phyloP scores from a whole-genome alignment of 495 filamentous ascomycete species.

The Rhypophila decipiens region DNA sequence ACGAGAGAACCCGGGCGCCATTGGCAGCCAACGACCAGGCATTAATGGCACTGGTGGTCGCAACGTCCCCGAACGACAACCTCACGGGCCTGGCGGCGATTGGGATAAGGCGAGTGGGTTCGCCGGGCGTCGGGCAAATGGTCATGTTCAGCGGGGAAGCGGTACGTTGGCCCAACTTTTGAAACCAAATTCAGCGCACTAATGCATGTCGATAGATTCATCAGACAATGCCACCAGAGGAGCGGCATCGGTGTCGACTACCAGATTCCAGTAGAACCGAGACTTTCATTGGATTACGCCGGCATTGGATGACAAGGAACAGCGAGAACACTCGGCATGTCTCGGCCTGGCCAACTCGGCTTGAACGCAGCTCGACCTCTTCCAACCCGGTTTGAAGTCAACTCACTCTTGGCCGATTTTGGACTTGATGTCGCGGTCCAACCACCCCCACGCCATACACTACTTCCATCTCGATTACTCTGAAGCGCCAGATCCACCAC shows the following conservation, averaged over 20 bases:
- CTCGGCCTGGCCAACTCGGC: not conserved
- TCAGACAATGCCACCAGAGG: conserved; percentile 25
- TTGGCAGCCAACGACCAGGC: conserved; percentile 78
- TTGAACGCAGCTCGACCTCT: not conserved
- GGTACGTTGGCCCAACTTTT: conserved; percentile 39
- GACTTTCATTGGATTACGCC: not conserved
- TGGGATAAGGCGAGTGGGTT: conserved; percentile 67
- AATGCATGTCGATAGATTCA: conserved; percentile 17
- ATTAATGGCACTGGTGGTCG: conserved; percentile 57
- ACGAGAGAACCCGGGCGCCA: conserved; percentile 57
- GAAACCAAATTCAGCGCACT: not conserved
- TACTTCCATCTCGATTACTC: not conserved
- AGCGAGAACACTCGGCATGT: not conserved
- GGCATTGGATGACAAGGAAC: not conserved
- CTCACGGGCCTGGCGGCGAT: conserved; percentile 70
- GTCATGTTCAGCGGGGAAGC: conserved; percentile 74
- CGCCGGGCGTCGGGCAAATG: conserved; percentile 60
- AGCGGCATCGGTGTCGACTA: conserved; percentile 13
- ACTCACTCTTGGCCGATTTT: no score
- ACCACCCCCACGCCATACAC: not conserved
- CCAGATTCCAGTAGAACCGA: conserved; percentile 24
- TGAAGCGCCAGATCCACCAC: not conserved
- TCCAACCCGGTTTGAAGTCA: not conserved
- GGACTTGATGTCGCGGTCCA: no score
- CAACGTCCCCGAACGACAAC: conserved; percentile 73